Percentiles rank a stretch among this genome's conserved stretches.
Evolutionary conservation across 2,329 filamentous ascomycete genomes (phyloP).

Genomic region (Colletotrichum chlorophyti): DNA sequence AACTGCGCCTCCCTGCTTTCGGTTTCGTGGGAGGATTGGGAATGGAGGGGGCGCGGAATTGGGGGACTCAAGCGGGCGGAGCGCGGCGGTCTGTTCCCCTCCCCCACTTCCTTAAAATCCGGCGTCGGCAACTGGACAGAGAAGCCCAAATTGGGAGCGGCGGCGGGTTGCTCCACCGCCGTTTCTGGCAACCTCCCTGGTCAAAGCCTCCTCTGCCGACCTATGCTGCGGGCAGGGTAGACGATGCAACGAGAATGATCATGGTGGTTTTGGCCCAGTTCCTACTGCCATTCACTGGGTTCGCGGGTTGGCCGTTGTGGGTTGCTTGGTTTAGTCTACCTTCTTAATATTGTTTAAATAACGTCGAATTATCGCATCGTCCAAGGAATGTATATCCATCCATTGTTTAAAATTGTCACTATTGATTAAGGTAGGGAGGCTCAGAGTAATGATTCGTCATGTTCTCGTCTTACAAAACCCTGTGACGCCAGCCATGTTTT

Average conservation of each 20-base stretch:
- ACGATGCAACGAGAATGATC: background rate
- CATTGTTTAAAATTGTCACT: background rate
- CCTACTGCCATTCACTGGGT: too few relatives aligned
- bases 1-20: conserved; percentile 27
- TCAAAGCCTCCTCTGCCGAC: conserved; percentile 12
- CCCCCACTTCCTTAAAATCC: conserved; percentile 3
- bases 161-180: conserved; percentile 6
- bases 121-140: conserved; percentile 18
- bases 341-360: too few relatives aligned
- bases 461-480: background rate
- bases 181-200: conserved; percentile 19
- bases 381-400: too few relatives aligned
- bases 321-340: too few relatives aligned
- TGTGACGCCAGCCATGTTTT: too few relatives aligned
- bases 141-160: background rate
- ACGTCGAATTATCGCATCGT: too few relatives aligned
- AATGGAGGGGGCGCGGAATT: background rate
- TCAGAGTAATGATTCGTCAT: background rate
- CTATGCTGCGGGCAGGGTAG: conserved; percentile 27
- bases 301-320: background rate
- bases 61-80: conserved; percentile 20
- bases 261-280: background rate
- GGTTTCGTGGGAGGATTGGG: conserved; percentile 8
- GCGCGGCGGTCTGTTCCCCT: too few relatives aligned
- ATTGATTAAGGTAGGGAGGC: too few relatives aligned